A percentile compares a stretch with the other conserved stretches of the same genome.
phyloP scores from a whole-genome alignment of 2,329 filamentous ascomycete species.

The Cladosporium phlei region DNA sequence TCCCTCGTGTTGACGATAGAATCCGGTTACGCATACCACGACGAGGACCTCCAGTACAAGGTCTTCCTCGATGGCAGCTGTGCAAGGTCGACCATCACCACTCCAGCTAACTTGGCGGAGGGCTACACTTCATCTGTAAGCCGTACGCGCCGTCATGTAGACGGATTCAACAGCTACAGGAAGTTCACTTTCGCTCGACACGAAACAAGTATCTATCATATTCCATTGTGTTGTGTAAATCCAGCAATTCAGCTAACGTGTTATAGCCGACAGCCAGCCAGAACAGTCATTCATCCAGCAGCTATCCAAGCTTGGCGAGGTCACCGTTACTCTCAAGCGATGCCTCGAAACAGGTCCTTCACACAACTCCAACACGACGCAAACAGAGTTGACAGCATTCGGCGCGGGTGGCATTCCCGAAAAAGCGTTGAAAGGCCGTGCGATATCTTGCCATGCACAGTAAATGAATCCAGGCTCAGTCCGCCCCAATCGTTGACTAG shows the following conservation, averaged over 20 bases:
- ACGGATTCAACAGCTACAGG: not conserved
- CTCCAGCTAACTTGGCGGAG: no score
- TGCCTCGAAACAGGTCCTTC: not conserved
- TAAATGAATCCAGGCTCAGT: constrained; percentile 13
- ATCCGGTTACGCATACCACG: not conserved
- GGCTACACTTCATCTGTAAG: no score
- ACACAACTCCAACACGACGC: not conserved
- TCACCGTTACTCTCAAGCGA: constrained; percentile 11
- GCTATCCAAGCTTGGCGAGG: constrained; percentile 18
- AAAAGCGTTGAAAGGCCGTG: constrained; percentile 26
- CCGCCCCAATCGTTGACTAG: no score
- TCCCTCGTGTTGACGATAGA: not conserved
- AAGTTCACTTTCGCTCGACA: constrained; percentile 18
- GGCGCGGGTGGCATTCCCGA: constrained; percentile 17
- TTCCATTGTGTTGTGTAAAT: no score
- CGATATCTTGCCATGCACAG: constrained; percentile 23
- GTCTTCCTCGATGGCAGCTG: constrained; percentile 20
- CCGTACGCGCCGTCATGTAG: no score
- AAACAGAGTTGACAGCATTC: not conserved
- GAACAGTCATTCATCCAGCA: not conserved
- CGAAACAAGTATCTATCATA: constrained; percentile 14
- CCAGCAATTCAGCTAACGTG: no score
- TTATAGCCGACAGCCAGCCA: no score
- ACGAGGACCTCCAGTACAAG: constrained; percentile 6
- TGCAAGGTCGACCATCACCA: no score